These are phyloP conservation scores for Phytophthora sansomeana DNA, from an alignment of 352 stramenopile genomes.

Conservation along the genomic window DNA sequence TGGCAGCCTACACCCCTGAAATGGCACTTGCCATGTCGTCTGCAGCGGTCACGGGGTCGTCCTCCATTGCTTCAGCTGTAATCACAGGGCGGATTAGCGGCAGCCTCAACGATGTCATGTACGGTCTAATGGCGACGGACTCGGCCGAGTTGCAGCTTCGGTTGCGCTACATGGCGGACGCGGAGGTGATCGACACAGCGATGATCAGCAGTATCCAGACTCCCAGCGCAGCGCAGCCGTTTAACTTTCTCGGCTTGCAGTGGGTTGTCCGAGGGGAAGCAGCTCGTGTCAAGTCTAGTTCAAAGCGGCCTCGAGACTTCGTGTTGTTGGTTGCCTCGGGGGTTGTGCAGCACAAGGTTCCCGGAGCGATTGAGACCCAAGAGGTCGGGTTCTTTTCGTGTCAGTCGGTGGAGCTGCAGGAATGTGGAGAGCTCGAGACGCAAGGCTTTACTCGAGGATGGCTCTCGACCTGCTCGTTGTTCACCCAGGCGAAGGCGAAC, in stretches of 20 bases:
- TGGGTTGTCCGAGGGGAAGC: constrained; percentile 38
- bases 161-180: constrained; percentile 39
- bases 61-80: constrained; percentile 22
- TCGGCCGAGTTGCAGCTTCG: constrained; percentile 42
- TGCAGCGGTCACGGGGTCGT: constrained; percentile 9
- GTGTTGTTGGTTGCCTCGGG: constrained; percentile 41
- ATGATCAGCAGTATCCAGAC: constrained; percentile 35
- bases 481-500: constrained; percentile 10
- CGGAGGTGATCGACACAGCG: constrained; percentile 29
- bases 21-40: constrained; percentile 13
- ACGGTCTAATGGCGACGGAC: constrained; percentile 40
- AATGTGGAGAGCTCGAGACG: constrained; percentile 17
- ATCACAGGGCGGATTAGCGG: constrained; percentile 42
- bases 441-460: constrained; percentile 25
- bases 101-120: constrained; percentile 45
- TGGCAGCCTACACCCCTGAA: constrained; percentile 39
- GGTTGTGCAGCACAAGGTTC: constrained; percentile 23
- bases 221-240: constrained; percentile 33
- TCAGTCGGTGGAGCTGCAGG: constrained; percentile 30
- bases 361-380: constrained; percentile 3
- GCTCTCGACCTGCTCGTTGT: constrained; percentile 42
- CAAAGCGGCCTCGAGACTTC: constrained; percentile 40
- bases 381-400: constrained; percentile 35
- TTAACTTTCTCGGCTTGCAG: constrained; percentile 43
- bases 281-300: constrained; percentile 25